Base-by-base conservation (phyloP, 163 green algal genomes). In the Chlamydomonas reinhardtii region DNA sequence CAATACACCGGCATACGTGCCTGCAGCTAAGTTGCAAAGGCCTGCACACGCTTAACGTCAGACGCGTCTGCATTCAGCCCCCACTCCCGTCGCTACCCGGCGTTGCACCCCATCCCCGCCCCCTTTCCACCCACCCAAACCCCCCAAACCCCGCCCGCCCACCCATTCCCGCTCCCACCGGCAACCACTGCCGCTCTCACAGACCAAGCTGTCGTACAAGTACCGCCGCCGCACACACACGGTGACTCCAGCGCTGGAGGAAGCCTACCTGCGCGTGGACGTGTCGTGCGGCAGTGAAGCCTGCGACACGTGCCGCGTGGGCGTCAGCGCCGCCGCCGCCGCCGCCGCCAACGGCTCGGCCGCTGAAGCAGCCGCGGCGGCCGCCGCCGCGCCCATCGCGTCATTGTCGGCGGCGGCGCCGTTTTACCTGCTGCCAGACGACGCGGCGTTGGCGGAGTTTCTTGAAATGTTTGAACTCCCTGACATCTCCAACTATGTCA, bases 381-480 rank as follows among this genome's bases (percentile, higher is more conserved):
- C 43, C 2, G 66, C 62, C 39, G 31, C 48, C 15, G 34, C 79
- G 4, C 54, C 68, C 8, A 86, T 27, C 9, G 62, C 76, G 34
- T 76, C 75, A 0, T 39, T 84, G 32, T 84, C 88, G 24, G 54
- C 62, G 2, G 48, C 80, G 39, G 90, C 85, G 27, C 71, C 64
- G 24, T 90, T 93, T 76, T 88, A 92, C 61, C 43, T 93, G 19
- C 83, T 96, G 17, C 92, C 91, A 1, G 93, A 96, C 74, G 64
- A 54, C 2, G 48, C 66, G 6, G 73, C 78, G 27, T 72, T 96
- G 69, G 12, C n/a, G 2, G 81, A 86, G 2, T 89, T 89, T n/a
- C 78, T 95, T 62, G 92, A 96, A 37, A 27, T 96, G 11, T 94
- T 93, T 56, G 92, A 96, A 84, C 89, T 94, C 34, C 88, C 92